phyloP scores from a whole-genome alignment of 1,139 yeast genomes.

The Saccharomyces pastorianus region DNA sequence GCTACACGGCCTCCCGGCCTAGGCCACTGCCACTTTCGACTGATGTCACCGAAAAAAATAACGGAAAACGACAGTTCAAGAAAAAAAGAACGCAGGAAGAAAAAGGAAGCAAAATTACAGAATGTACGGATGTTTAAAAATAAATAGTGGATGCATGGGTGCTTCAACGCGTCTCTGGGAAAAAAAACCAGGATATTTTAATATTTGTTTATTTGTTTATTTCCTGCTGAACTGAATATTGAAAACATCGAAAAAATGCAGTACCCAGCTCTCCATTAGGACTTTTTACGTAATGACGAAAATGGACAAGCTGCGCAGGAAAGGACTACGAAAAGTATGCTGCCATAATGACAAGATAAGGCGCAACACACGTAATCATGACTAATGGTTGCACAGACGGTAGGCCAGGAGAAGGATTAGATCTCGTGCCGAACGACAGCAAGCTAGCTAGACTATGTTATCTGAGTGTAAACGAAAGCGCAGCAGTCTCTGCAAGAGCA shows the following conservation, averaged over 20 bases:
- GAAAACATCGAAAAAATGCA: background rate
- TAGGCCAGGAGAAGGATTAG: background rate
- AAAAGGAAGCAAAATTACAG: background rate
- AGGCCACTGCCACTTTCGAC: too few species aligned
- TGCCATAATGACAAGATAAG: background rate
- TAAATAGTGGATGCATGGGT: background rate
- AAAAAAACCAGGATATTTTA: too few species aligned
- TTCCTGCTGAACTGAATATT: background rate
- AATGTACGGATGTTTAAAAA: background rate
- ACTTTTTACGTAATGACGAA: background rate
- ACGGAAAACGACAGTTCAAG: background rate
- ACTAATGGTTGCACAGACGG: background rate
- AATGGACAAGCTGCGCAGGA: background rate
- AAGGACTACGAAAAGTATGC: background rate
- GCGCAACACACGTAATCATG: background rate
- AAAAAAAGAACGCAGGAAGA: background rate
- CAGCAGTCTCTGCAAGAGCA: background rate
- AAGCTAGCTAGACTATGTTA: background rate
- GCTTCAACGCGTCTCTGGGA: background rate
- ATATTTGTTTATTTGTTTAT: background rate
- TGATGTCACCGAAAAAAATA: too few species aligned
- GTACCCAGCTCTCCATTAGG: background rate
- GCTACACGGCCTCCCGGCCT: too few species aligned
- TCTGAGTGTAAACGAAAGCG: background rate
- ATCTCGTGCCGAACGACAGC: background rate